phyloP scores from a whole-genome alignment of 2,329 filamentous ascomycete genomes.

The Monascus ruber region DNA sequence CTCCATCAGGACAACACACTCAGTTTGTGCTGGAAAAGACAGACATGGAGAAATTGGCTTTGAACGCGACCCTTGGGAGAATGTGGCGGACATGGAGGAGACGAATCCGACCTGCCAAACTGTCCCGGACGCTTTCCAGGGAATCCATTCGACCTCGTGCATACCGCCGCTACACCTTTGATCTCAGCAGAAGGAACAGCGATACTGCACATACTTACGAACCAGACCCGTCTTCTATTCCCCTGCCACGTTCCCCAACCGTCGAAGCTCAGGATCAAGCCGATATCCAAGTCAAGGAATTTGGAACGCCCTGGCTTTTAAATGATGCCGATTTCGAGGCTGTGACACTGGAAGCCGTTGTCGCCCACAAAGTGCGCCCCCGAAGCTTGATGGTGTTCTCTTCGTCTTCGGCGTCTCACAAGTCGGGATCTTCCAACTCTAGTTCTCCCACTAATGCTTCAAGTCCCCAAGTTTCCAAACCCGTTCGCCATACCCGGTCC shows the following conservation, averaged over 20 bases:
- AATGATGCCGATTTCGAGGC: slow-evolving; percentile 49
- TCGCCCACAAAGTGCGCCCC: slow-evolving; percentile 31
- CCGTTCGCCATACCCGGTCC: slow-evolving; percentile 30
- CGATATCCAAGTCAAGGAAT: slow-evolving; percentile 62
- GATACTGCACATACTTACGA: slow-evolving; percentile 24
- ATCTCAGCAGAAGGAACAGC: slow-evolving; percentile 28
- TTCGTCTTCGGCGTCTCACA: slow-evolving; percentile 16
- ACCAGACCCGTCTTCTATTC: slow-evolving; percentile 20
- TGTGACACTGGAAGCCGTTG: slow-evolving; percentile 24
- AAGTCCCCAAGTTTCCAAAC: slow-evolving; percentile 12
- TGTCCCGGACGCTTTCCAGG: slow-evolving; percentile 31
- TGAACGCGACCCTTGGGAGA: slow-evolving; percentile 77
- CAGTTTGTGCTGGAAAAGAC: slow-evolving; percentile 74
- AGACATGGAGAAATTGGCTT: slow-evolving; percentile 85
- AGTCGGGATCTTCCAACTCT: slow-evolving; percentile 13
- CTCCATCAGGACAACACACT: slow-evolving; percentile 39
- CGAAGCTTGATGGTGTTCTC: slow-evolving; percentile 33
- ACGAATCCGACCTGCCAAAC: slow-evolving; percentile 33
- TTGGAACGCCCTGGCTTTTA: slow-evolving; percentile 63
- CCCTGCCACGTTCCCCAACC: slow-evolving; percentile 36
- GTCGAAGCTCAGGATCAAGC: slow-evolving; percentile 58
- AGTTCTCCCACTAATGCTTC: slow-evolving; percentile 15
- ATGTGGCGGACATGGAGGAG: slow-evolving; percentile 96
- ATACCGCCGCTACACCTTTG: slow-evolving; percentile 8
- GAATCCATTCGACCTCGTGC: slow-evolving; percentile 28